Evolutionary conservation across 106 monocot genomes (phyloP).

Genomic region (Vanilla planifolia): DNA sequence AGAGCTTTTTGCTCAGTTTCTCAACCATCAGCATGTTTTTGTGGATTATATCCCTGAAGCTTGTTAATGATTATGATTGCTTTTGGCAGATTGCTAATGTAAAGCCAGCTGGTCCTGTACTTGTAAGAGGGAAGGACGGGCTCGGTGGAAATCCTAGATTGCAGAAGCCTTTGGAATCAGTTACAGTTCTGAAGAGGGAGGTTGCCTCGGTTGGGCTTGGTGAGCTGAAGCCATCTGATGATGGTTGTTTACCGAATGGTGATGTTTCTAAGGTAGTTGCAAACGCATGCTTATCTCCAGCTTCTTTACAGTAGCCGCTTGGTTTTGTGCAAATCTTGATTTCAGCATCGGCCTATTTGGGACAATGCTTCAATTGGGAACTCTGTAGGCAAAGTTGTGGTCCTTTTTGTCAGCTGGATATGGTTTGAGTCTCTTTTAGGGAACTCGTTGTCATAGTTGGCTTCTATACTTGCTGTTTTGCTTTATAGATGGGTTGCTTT

Average conservation of each 20-base stretch:
- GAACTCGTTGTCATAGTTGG: conserved; percentile 2
- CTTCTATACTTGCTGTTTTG: conserved; percentile 8
- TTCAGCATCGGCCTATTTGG: not conserved
- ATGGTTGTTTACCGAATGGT: conserved; percentile 5
- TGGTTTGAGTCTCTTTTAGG: not conserved
- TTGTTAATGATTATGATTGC: not conserved
- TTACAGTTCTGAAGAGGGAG: conserved; percentile 23
- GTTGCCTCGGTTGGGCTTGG: conserved; percentile 7
- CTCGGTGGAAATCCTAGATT: conserved; percentile 15
- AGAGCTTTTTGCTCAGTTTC: too few species aligned
- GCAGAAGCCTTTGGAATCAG: conserved; percentile 30
- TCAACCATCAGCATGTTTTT: too few species aligned
- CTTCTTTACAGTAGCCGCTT: not conserved
- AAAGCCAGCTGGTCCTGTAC: conserved; percentile 8
- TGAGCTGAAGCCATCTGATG: conserved; percentile 18
- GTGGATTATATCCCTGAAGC: too few species aligned
- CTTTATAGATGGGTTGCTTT: not conserved
- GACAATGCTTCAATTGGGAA: conserved; percentile 1
- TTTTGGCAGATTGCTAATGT: conserved; percentile 21
- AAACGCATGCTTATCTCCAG: conserved; percentile 17
- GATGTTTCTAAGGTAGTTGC: conserved; percentile 19
- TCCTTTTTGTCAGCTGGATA: not conserved
- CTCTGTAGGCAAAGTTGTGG: not conserved
- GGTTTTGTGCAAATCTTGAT: not conserved
- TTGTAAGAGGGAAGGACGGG: conserved; percentile 19